phyloP scores from a whole-genome alignment of 768 basidiomycete species.

The Xerocomellus dryophilus region DNA sequence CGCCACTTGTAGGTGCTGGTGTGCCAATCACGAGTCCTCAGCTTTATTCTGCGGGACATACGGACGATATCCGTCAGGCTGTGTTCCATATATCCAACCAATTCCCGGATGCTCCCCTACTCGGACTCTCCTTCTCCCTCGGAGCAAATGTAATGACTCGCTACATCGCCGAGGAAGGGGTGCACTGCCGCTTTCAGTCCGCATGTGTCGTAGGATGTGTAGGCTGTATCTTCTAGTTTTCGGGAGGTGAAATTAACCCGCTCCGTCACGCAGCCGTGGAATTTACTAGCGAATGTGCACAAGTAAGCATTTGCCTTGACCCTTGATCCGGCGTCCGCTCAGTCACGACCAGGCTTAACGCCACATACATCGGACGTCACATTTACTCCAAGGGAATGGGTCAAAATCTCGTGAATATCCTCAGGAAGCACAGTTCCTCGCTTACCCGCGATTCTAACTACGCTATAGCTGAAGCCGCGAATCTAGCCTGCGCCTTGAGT shows the following conservation, averaged over 20 bases:
- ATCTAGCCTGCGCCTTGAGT: conserved; percentile 45
- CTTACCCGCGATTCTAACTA: conserved; percentile 53
- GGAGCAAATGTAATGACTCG: conserved; percentile 89
- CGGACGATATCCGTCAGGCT: conserved; percentile 83
- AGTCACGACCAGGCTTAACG: conserved; percentile 45
- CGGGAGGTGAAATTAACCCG: conserved; percentile 8
- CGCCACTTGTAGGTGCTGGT: conserved; percentile 61
- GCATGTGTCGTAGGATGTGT: conserved; percentile 76
- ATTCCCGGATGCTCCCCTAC: conserved; percentile 77
- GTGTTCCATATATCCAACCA: conserved; percentile 66
- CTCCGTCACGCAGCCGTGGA: conserved; percentile 45
- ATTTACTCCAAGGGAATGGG: conserved; percentile 82
- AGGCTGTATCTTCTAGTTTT: conserved; percentile 32
- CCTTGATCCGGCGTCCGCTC: conserved; percentile 6
- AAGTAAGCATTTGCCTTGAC: conserved; percentile 27
- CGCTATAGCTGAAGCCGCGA: conserved; percentile 46
- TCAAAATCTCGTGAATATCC: conserved; percentile 59
- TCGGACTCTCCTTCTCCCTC: conserved; percentile 91
- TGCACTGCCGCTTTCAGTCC: conserved; percentile 54
- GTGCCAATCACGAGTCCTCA: conserved; percentile 79
- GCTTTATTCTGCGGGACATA: conserved; percentile 85
- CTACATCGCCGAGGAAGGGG: conserved; percentile 84
- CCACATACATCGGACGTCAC: conserved; percentile 52
- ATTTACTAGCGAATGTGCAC: conserved; percentile 36
- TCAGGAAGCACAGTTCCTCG: conserved; percentile 48